A percentile compares a stretch with the other conserved stretches of the same genome.
Evolutionary conservation across 768 basidiomycete species (phyloP).

Genomic region (Cyclocybe cylindracea): DNA sequence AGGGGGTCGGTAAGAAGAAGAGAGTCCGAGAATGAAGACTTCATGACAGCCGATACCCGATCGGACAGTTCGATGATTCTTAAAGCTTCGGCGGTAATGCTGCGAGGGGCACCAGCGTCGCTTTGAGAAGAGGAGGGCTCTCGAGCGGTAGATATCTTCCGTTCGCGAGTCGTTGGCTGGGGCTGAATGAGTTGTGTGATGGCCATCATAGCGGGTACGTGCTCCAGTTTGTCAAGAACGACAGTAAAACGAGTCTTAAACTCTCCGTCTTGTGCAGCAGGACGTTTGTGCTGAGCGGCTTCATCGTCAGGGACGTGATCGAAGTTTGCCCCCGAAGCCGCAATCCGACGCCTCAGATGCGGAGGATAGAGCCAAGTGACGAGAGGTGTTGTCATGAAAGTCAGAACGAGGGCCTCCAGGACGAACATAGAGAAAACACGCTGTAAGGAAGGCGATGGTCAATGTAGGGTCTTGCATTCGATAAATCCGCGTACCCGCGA

Average conservation of each 20-base stretch:
- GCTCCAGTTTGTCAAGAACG: constrained; percentile 88
- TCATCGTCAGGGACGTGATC: constrained; percentile 44
- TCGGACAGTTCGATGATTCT: constrained; percentile 87
- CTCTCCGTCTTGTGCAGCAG: constrained; percentile 16
- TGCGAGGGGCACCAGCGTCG: constrained; percentile 3
- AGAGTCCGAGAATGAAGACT: constrained; percentile 69
- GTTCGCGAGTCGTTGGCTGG: constrained; percentile 7
- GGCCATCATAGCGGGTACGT: constrained; percentile 87
- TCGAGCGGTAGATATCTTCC: background rate
- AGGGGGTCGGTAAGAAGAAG: constrained; percentile 74
- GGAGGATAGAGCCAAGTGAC: constrained; percentile 70
- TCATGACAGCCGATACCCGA: constrained; percentile 87
- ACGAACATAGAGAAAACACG: constrained; percentile 96
- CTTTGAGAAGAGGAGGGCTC: constrained; percentile 8
- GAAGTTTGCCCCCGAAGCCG: constrained; percentile 48
- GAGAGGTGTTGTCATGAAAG: constrained; percentile 84
- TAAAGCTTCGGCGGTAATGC: constrained; percentile 66
- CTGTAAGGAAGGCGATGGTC: constrained; percentile 17
- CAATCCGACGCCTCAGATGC: constrained; percentile 50
- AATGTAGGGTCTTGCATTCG: background rate
- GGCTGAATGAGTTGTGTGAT: constrained; percentile 79
- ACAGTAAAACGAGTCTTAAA: constrained; percentile 72
- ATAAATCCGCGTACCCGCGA: constrained; percentile 38
- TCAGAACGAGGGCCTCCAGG: constrained; percentile 77
- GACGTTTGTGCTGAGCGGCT: constrained; percentile 12